Percentiles rank a stretch among this genome's conserved stretches.
phyloP scores from a whole-genome alignment of 805 yeast species.

The Sugiyamaella qingdaonensis region DNA sequence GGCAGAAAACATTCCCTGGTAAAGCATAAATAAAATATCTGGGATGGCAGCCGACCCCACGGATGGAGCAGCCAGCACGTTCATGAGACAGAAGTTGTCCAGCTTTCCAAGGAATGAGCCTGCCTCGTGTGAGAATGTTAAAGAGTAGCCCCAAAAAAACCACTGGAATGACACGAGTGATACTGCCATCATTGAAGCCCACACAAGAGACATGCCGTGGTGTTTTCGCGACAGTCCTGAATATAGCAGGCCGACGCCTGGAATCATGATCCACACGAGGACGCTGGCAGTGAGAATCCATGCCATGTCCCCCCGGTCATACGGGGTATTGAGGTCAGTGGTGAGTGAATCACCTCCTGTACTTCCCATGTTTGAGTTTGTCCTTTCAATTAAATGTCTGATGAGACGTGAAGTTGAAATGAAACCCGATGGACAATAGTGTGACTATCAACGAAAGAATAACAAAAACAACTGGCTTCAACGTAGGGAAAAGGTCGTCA shows the following conservation, averaged over 20 bases:
- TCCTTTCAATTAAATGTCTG: too few species aligned
- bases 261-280: conserved; percentile 93
- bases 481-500: too few species aligned
- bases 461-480: too few species aligned
- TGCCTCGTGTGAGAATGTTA: conserved; percentile 71
- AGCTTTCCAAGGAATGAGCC: conserved; percentile 76
- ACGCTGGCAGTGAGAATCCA: conserved; percentile 52
- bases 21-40: conserved; percentile 82
- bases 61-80: conserved; percentile 77
- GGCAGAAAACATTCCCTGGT: conserved; percentile 96
- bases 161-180: conserved; percentile 86
- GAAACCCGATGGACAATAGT: too few species aligned
- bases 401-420: too few species aligned
- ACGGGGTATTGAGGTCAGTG: conserved; percentile 65
- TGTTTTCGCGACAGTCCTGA: conserved; percentile 93
- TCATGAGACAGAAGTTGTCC: conserved; percentile 72
- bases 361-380: neutral
- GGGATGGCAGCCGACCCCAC: conserved; percentile 63
- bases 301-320: conserved; percentile 70
- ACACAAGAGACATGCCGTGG: conserved; percentile 88
- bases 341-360: conserved; percentile 80
- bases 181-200: conserved; percentile 91
- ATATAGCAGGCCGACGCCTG: conserved; percentile 90
- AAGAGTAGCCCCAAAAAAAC: conserved; percentile 98
- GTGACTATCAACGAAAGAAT: too few species aligned